phyloP scores from a whole-genome alignment of 495 filamentous ascomycete species.

The Aspergillus cristatus region DNA sequence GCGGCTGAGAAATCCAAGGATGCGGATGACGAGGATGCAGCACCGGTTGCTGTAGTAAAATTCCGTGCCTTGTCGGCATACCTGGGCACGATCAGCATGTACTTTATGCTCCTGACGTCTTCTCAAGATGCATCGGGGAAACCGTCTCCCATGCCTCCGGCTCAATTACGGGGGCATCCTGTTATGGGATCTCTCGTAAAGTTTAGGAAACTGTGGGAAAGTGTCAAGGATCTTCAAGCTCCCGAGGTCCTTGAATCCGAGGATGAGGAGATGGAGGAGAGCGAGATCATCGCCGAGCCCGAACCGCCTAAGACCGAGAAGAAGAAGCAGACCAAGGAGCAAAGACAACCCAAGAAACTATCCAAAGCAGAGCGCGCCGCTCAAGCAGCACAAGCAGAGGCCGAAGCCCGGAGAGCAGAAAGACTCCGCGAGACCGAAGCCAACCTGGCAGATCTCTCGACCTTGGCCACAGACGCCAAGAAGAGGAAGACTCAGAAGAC shows the following conservation, averaged over 20 bases:
- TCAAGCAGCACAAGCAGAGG: constrained; percentile 41
- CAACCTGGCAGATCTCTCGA: constrained; percentile 59
- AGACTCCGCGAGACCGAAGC: constrained; percentile 49
- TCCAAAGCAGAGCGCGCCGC: constrained; percentile 42
- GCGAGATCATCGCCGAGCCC: constrained; percentile 2
- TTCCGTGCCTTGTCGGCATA: constrained; percentile 71
- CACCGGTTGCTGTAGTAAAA: constrained; percentile 56
- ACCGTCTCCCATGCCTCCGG: constrained; percentile 48
- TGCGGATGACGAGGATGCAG: constrained; percentile 18
- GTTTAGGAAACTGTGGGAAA: constrained; percentile 71
- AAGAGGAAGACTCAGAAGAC: constrained; percentile 24
- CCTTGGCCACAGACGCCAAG: constrained; percentile 26
- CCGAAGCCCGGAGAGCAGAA: constrained; percentile 46
- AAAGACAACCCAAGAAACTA: constrained; percentile 33
- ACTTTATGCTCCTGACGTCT: constrained; percentile 83
- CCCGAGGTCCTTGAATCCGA: constrained; percentile 15
- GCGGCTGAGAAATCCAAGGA: constrained; percentile 34
- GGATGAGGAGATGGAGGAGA: constrained; percentile 11
- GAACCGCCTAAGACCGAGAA: constrained; percentile 16
- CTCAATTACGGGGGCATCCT: constrained; percentile 73
- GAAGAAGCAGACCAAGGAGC: constrained; percentile 24
- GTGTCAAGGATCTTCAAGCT: constrained; percentile 48
- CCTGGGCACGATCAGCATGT: constrained; percentile 78
- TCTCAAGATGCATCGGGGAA: constrained; percentile 42
- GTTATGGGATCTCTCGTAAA: constrained; percentile 79